Percentiles rank a stretch among this genome's conserved stretches.
Conservation (phyloP, 163 green algal genomes). For the Scenedesmus sp. region DNA sequence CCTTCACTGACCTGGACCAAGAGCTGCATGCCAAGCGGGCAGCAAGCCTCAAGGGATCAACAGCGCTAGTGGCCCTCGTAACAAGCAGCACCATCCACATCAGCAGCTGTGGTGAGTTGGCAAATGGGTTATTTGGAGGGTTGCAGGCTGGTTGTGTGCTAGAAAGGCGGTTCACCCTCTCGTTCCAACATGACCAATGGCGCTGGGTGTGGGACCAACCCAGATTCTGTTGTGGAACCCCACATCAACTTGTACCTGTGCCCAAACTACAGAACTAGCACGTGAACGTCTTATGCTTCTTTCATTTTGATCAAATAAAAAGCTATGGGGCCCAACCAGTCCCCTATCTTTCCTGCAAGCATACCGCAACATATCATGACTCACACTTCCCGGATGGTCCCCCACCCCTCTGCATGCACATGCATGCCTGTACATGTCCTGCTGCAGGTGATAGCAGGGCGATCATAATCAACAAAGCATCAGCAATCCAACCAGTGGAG, state of each 20-base stretch:
- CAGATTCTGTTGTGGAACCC: too few species aligned
- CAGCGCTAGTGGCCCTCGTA: slow-evolving; percentile 31
- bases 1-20: slow-evolving; percentile 15
- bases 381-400: not conserved
- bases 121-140: too few species aligned
- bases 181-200: not conserved
- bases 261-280: too few species aligned
- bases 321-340: too few species aligned
- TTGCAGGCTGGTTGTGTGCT: too few species aligned
- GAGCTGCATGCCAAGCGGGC: not conserved
- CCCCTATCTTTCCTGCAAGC: not conserved
- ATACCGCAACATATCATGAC: not conserved
- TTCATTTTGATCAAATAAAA: too few species aligned
- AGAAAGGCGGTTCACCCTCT: too few species aligned
- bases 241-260: too few species aligned
- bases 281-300: too few species aligned
- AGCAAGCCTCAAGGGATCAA: slow-evolving; percentile 9
- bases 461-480: slow-evolving; percentile 79
- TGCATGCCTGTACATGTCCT: not conserved
- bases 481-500: slow-evolving; percentile 81
- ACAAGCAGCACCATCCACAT: slow-evolving; percentile 10
- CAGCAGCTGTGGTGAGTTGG: slow-evolving; percentile 39
- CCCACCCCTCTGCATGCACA: not conserved
- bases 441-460: slow-evolving; percentile 88
- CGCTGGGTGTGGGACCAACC: not conserved